A percentile compares a stretch with the other conserved stretches of the same genome.
Conservation (phyloP, 148 eudicot species). For the Oxyria digyna region DNA sequence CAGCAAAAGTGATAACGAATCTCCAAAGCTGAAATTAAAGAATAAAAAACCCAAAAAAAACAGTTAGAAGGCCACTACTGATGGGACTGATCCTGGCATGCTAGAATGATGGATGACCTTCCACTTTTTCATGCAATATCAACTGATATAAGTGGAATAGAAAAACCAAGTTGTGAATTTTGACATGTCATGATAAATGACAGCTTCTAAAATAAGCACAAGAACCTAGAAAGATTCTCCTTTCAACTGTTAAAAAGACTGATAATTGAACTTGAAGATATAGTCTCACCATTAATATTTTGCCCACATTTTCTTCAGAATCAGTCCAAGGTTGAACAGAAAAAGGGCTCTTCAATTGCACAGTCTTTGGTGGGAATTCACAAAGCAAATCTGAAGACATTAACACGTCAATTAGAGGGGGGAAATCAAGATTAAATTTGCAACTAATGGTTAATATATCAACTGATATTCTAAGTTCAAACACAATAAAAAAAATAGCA, state of each 20-base stretch:
- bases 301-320: conserved; percentile 73
- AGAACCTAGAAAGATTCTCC: background rate
- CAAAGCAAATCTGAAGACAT: conserved; percentile 43
- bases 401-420: background rate
- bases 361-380: conserved; percentile 68
- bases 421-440: background rate
- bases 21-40: conserved; percentile 63
- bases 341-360: conserved; percentile 63
- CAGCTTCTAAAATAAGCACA: background rate
- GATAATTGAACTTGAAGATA: background rate
- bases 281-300: conserved; percentile 77
- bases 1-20: conserved; percentile 75
- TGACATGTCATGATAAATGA: background rate
- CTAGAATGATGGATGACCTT: background rate
- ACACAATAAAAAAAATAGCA: background rate
- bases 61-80: background rate
- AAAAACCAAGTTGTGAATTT: background rate
- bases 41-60: conserved; percentile 3
- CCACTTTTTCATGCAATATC: background rate
- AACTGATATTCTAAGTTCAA: background rate
- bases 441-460: too few relatives aligned
- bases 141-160: background rate
- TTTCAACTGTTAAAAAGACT: background rate
- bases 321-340: conserved; percentile 59
- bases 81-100: background rate